Percentiles rank a stretch among this genome's conserved stretches.
These are phyloP conservation scores for Ascosphaera acerosa DNA, from an alignment of 2,329 filamentous ascomycete genomes.

Conservation along the genomic window DNA sequence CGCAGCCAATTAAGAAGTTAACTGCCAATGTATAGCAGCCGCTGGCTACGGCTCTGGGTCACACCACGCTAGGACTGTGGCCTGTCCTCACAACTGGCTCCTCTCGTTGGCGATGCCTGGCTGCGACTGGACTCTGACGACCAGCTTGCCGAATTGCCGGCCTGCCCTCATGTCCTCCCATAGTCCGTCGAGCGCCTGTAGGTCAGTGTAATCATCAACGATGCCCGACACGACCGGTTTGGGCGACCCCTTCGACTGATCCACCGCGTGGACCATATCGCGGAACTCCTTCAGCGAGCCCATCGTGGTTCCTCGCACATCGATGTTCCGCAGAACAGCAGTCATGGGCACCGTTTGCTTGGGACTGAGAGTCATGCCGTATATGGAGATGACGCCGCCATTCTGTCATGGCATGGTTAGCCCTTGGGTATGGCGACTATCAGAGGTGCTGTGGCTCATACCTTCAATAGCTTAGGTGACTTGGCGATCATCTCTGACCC, in stretches of 20 bases:
- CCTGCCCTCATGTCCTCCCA: conserved; percentile 77
- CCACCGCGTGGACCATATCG: conserved; percentile 75
- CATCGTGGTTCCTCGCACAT: conserved; percentile 72
- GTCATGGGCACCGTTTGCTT: conserved; percentile 71
- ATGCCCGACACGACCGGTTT: conserved; percentile 52
- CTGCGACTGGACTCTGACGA: conserved; percentile 38
- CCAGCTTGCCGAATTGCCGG: conserved; percentile 77
- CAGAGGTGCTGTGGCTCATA: conserved; percentile 14
- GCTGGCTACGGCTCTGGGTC: too few species aligned
- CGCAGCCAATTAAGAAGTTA: too few species aligned
- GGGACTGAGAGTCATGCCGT: conserved; percentile 74
- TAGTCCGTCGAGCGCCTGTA: conserved; percentile 53
- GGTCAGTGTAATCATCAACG: conserved; percentile 45
- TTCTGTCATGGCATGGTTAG: conserved; percentile 17
- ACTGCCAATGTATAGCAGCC: too few species aligned
- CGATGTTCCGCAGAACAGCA: conserved; percentile 67
- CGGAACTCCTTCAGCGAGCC: conserved; percentile 68
- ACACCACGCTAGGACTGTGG: too few species aligned
- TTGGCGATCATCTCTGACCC: conserved; percentile 62
- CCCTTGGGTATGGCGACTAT: conserved; percentile 1
- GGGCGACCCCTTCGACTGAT: conserved; percentile 34
- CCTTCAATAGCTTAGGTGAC: conserved; percentile 42
- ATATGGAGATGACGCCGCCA: conserved; percentile 62
- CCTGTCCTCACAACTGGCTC: conserved; percentile 17
- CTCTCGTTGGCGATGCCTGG: conserved; percentile 6